Percentiles rank a stretch among this genome's conserved stretches.
Conservation (phyloP, 2,329 filamentous ascomycete species). For the Exophiala sideris region DNA sequence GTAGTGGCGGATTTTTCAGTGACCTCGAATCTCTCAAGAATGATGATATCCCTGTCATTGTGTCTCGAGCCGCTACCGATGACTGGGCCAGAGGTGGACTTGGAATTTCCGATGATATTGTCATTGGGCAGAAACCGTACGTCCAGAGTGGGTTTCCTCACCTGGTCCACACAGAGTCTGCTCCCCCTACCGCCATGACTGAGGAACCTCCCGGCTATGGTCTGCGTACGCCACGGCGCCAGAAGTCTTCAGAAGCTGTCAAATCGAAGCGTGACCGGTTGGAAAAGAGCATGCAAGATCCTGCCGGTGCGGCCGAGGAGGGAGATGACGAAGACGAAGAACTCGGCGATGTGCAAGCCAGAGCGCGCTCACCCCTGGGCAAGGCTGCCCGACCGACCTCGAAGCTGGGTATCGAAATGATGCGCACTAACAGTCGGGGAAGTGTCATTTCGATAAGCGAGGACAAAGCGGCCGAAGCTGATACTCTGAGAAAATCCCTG, state of each 20-base stretch:
- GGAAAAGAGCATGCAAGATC: slow-evolving; percentile 64
- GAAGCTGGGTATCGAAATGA: slow-evolving; percentile 94
- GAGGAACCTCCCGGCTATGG: slow-evolving; percentile 36
- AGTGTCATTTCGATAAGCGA: slow-evolving; percentile 59
- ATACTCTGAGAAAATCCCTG: slow-evolving; percentile 25
- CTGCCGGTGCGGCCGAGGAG: slow-evolving; percentile 67
- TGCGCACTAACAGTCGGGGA: slow-evolving; percentile 91
- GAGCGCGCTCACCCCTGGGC: slow-evolving; percentile 49
- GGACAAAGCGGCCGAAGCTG: slow-evolving; percentile 36
- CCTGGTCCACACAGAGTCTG: slow-evolving; percentile 61
- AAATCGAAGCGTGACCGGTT: slow-evolving; percentile 70
- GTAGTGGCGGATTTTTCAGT: slow-evolving; percentile 76
- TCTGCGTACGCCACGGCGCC: slow-evolving; percentile 53
- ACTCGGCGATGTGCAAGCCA: slow-evolving; percentile 58
- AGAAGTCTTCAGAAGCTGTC: slow-evolving; percentile 70
- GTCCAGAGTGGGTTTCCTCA: slow-evolving; percentile 48
- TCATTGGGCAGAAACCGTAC: slow-evolving; percentile 35
- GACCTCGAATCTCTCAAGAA: slow-evolving; percentile 75
- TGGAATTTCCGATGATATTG: slow-evolving; percentile 68
- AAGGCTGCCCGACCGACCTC: slow-evolving; percentile 67
- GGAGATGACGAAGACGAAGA: slow-evolving; percentile 96
- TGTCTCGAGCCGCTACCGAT: slow-evolving; percentile 68
- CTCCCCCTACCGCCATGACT: slow-evolving; percentile 59
- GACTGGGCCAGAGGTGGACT: slow-evolving; percentile 77
- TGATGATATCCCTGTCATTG: slow-evolving; percentile 73